phyloP scores from a whole-genome alignment of 768 basidiomycete species.

The Phanerodontia chrysosporium region DNA sequence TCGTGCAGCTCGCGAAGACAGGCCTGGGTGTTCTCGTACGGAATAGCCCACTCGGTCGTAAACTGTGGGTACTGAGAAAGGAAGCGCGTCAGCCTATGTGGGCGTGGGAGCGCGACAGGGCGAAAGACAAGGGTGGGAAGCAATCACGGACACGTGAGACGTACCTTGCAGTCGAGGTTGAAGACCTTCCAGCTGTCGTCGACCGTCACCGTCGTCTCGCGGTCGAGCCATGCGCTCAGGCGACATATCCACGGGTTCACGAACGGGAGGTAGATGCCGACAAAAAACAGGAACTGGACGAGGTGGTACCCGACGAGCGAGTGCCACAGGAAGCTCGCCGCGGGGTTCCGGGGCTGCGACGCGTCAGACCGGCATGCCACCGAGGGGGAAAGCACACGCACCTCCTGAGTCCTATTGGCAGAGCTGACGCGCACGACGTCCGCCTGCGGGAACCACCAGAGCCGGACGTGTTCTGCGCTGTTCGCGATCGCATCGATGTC shows the following conservation, averaged over 20 bases:
- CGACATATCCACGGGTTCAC: slow-evolving; percentile 63
- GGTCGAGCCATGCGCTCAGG: slow-evolving; percentile 66
- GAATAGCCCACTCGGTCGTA: slow-evolving; percentile 94
- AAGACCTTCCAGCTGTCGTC: slow-evolving; percentile 83
- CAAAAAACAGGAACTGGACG: slow-evolving; percentile 78
- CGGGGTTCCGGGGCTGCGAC: slow-evolving; percentile 47
- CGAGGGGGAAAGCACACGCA: slow-evolving; percentile 33
- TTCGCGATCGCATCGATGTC: slow-evolving; percentile 51
- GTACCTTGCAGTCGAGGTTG: slow-evolving; percentile 89
- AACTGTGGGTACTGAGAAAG: slow-evolving; percentile 76
- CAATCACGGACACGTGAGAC: slow-evolving; percentile 26
- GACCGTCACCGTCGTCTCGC: slow-evolving; percentile 49
- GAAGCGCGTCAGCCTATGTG: background rate
- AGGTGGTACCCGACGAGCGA: slow-evolving; percentile 74
- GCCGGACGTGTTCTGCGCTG: slow-evolving; percentile 83
- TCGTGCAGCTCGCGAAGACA: slow-evolving; percentile 68
- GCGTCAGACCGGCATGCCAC: background rate
- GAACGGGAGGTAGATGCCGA: slow-evolving; percentile 58
- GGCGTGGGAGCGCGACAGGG: background rate
- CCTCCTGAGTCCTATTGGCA: slow-evolving; percentile 74
- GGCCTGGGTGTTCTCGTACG: slow-evolving; percentile 57
- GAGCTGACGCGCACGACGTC: slow-evolving; percentile 68
- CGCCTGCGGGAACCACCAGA: slow-evolving; percentile 93
- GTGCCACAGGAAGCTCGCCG: slow-evolving; percentile 64
- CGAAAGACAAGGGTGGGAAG: background rate